These are phyloP conservation scores for Colletotrichum costaricense DNA, from an alignment of 2,329 filamentous ascomycete species.

Conservation along the genomic window DNA sequence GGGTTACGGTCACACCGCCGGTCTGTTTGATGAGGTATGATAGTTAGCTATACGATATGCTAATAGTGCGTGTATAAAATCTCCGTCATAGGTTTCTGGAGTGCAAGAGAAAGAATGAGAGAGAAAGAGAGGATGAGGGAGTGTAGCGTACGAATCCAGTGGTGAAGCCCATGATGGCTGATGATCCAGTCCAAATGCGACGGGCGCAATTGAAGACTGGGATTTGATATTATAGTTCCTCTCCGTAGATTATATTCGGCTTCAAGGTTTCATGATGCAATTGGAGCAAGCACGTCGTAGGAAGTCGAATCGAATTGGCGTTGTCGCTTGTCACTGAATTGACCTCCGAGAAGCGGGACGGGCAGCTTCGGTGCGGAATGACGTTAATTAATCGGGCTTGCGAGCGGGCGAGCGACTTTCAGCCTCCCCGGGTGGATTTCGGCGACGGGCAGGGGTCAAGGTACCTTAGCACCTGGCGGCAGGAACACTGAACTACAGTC, in stretches of 20 bases:
- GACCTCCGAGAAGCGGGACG: conserved; percentile 26
- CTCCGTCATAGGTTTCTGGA: too few species aligned
- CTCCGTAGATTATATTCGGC: neutral
- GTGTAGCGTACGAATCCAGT: conserved; percentile 75
- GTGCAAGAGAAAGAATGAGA: neutral
- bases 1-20: conserved; percentile 80
- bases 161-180: conserved; percentile 74
- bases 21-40: conserved; percentile 59
- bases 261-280: conserved; percentile 34
- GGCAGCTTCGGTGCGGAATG: conserved; percentile 28
- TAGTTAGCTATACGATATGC: neutral
- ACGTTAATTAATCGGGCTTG: conserved; percentile 30
- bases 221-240: neutral
- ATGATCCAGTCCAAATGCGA: conserved; percentile 4
- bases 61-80: neutral
- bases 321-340: neutral
- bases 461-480: neutral
- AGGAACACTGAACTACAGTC: neutral
- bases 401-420: conserved; percentile 27
- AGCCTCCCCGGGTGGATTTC: conserved; percentile 33
- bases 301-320: conserved; percentile 15
- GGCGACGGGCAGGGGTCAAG: conserved; percentile 23
- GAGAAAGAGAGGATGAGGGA: neutral
- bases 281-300: conserved; percentile 8
- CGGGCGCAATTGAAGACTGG: conserved; percentile 18